Base-by-base conservation (phyloP, 371 early-diverging fungal genomes). In the Rhizopus sp. region DNA sequence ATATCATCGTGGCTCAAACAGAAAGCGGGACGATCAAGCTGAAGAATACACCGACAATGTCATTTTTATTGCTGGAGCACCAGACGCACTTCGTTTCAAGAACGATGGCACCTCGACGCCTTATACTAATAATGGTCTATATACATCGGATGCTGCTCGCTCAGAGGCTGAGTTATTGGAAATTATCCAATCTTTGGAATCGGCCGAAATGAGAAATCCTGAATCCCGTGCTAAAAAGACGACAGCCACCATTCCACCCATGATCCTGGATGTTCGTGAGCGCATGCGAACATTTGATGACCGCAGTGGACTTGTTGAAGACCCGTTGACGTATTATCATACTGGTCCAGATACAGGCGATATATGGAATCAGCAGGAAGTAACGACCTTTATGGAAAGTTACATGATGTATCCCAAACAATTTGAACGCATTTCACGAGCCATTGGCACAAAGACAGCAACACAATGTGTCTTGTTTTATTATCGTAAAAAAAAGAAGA, bases 391-490 rank as follows among this genome's bases (percentile, higher is more conserved):
- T 74, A 83, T 86, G 54, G 77, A 85, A 53, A 82, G 85, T 8
- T 90, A 94, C 49, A 80, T 91, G 60, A 80, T 82, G 54, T 88
- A 87, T 59, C 96, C 95, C 0, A 97, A 97, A 66, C 88, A 92
- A 68, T 97, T 97, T 72, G 89, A 87, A 23, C 90, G 89, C 68
- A 95, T 97, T 52, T 83, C 95, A 0, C 69, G 76, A 5, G 80
- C 78, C 9, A 59, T 97, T n/a, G 82, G 81, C 15, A 77, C 81
- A 59, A 97, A 97, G 75, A 85, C 88, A 0, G 84, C 89, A 7
- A 75, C 84, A 16, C 93, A 94, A 58, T 95, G 95, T 62, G 93
- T 96, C 5, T 63, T 89, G 35, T 93, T 93, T 50, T 97, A 94
- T 66, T 97, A 97, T 69, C 89, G 93, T 29, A 91, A 93, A 59